These are phyloP conservation scores for Discostella pseudostelligera DNA, from an alignment of 108 stramenopile genomes.

Conservation along the genomic window DNA sequence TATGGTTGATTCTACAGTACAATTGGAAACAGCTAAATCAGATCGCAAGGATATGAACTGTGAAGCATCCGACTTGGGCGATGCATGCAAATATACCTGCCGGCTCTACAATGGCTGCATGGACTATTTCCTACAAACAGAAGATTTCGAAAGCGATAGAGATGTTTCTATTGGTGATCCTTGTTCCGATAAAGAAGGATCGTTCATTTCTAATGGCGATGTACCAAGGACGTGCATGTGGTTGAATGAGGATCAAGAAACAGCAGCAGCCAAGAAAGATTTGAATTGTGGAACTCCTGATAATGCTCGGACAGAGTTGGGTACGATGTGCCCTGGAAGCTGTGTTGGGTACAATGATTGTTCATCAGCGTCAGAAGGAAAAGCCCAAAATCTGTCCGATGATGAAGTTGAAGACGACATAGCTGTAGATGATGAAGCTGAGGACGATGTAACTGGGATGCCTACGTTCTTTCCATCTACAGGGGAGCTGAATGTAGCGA, in stretches of 20 bases:
- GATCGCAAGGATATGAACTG: conserved; percentile 44
- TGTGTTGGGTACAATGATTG: conserved; percentile 45
- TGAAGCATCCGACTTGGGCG: conserved; percentile 23
- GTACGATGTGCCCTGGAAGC: conserved; percentile 39
- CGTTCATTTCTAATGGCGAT: conserved; percentile 29
- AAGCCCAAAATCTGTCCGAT: conserved; percentile 3
- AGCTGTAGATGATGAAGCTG: not conserved
- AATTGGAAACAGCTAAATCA: conserved; percentile 38
- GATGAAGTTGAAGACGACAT: not conserved
- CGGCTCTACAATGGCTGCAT: conserved; percentile 45
- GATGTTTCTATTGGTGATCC: conserved; percentile 30
- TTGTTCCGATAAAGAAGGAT: conserved; percentile 33
- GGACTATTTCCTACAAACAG: conserved; percentile 24
- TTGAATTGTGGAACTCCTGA: conserved; percentile 40
- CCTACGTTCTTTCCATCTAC: conserved; percentile 5
- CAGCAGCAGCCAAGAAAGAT: conserved; percentile 40
- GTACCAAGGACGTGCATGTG: conserved; percentile 32
- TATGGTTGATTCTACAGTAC: no score
- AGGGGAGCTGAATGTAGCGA: conserved; percentile 9
- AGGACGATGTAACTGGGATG: not conserved
- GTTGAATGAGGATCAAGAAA: conserved; percentile 35
- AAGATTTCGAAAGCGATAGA: conserved; percentile 9
- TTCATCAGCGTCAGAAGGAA: not conserved
- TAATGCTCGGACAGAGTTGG: conserved; percentile 23
- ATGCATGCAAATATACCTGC: conserved; percentile 40